Percentiles rank a stretch among this genome's conserved stretches.
phyloP scores from a whole-genome alignment of 768 basidiomycete species.

The Leccinum rimulosum region DNA sequence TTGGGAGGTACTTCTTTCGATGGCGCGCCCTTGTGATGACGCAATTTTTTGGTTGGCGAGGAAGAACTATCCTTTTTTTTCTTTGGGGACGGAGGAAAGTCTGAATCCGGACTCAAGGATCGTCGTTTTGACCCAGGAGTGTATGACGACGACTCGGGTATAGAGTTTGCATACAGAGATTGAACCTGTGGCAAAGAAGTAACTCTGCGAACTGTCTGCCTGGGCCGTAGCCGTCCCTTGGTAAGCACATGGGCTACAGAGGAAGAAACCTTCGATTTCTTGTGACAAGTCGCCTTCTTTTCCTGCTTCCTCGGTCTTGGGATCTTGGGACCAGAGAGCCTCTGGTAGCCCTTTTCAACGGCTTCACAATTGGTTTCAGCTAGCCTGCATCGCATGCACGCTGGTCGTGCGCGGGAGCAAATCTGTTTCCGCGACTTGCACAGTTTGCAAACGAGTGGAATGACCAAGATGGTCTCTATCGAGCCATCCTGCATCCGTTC shows the following conservation, averaged over 20 bases:
- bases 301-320: not conserved
- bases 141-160: not conserved
- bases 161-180: not conserved
- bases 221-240: not conserved
- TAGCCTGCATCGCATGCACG: constrained; percentile 24
- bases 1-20: constrained; percentile 1
- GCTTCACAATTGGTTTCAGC: constrained; percentile 2
- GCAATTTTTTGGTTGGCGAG: not conserved
- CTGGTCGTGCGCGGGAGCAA: constrained; percentile 28
- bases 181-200: not conserved
- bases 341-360: constrained; percentile 14
- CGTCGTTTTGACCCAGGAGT: constrained; percentile 14
- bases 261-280: not conserved
- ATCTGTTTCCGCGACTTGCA: constrained; percentile 11
- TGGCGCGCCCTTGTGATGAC: not conserved
- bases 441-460: constrained; percentile 18
- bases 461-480: constrained; percentile 19
- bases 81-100: constrained; percentile 8
- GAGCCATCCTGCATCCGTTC: constrained; percentile 9
- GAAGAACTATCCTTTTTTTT: not conserved
- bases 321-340: constrained; percentile 22
- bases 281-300: not conserved
- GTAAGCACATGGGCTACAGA: not conserved
- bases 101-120: constrained; percentile 10
- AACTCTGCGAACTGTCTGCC: not conserved